Conservation (phyloP, 495 filamentous ascomycete species). For the Aspergillus carlsbadensis region DNA sequence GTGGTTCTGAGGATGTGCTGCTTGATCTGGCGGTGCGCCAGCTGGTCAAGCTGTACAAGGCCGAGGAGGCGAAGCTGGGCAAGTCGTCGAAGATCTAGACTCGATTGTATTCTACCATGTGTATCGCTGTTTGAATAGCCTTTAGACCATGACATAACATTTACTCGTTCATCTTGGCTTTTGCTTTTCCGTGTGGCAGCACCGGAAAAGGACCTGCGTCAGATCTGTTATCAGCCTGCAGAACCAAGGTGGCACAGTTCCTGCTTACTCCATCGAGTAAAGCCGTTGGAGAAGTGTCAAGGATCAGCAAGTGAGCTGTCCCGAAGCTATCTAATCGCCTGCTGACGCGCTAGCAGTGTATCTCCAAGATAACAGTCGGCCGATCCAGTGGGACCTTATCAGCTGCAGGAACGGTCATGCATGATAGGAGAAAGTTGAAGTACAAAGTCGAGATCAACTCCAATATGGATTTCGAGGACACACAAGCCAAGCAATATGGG, state of each 20-base stretch:
- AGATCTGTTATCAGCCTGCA: not conserved
- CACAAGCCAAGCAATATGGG: constrained; percentile 8
- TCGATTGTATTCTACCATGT: not conserved
- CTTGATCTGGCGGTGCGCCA: constrained; percentile 69
- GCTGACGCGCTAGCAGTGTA: not conserved
- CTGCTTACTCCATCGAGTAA: not conserved
- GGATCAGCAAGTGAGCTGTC: not conserved
- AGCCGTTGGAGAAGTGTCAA: not conserved
- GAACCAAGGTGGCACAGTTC: not conserved
- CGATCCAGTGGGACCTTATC: not conserved
- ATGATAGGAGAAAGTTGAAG: not conserved
- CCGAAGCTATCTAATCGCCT: not conserved
- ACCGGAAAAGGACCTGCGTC: not conserved
- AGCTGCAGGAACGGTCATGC: not conserved
- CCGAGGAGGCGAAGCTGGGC: constrained; percentile 60
- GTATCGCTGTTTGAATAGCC: not conserved
- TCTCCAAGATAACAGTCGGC: constrained; percentile 9
- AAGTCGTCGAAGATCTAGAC: constrained; percentile 40
- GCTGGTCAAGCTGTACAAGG: constrained; percentile 68
- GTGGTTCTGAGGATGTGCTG: constrained; percentile 74
- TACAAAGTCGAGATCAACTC: not conserved
- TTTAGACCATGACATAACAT: not conserved
- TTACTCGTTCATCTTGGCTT: not conserved
- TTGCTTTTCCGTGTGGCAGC: not conserved
- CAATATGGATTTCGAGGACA: too few species aligned